Conservation (phyloP, 768 basidiomycete species). For the Sporobolomyces roseus region DNA sequence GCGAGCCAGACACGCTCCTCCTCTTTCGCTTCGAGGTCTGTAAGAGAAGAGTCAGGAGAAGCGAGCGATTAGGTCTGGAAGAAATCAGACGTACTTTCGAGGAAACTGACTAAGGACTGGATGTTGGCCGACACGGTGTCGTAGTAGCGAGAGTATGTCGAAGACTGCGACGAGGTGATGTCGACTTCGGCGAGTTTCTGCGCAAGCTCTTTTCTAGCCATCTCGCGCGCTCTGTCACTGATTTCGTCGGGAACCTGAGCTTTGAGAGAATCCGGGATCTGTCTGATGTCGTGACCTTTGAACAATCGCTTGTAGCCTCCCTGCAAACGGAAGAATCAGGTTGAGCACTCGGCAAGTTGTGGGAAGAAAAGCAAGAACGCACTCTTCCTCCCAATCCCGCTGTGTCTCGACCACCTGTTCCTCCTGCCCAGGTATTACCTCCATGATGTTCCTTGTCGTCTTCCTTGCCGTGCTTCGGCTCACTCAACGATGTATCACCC, state of each 20-base stretch:
- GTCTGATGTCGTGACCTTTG: constrained; percentile 23
- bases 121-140: constrained; percentile 18
- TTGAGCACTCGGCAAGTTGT: no score
- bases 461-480: constrained; percentile 33
- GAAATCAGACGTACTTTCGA: constrained; percentile 22
- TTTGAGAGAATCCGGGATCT: constrained; percentile 32
- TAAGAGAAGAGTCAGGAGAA: not conserved
- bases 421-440: constrained; percentile 37
- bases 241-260: constrained; percentile 30
- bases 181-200: constrained; percentile 26
- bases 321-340: no score
- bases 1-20: constrained; percentile 38
- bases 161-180: constrained; percentile 13
- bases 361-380: no score
- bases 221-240: constrained; percentile 30
- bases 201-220: constrained; percentile 36
- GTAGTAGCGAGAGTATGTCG: constrained; percentile 24
- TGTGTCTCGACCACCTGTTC: constrained; percentile 34
- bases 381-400: constrained; percentile 26
- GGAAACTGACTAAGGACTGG: constrained; percentile 21
- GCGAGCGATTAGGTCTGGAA: not conserved
- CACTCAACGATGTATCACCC: constrained; percentile 17
- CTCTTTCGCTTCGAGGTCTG: constrained; percentile 37
- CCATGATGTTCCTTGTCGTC: constrained; percentile 30
- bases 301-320: constrained; percentile 37